Base-by-base conservation (phyloP, 2,329 filamentous ascomycete species). In the Botrytis pseudocinerea region DNA sequence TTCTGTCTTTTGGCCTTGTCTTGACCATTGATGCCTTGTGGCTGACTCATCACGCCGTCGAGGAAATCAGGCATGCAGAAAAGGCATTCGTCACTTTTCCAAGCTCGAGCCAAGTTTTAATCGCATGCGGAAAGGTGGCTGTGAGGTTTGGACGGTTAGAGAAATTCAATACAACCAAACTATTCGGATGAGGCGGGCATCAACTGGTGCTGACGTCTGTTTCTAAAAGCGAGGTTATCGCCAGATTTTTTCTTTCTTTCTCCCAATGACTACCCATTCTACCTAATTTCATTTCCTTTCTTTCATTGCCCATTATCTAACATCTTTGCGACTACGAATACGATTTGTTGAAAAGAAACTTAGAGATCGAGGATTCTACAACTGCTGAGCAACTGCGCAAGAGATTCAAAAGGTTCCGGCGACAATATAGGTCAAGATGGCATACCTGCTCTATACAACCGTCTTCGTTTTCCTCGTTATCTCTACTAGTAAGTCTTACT, bases 371-470 rank as follows among this genome's bases (percentile, higher is more conserved):
- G 61, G 16, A 62, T 42, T 63, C 40, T 44, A 63, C 61, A 40
- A 40, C 12, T 38, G 38, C 20, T 40, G 4, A 64, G 16, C 42
- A 42, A 66, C 64, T 38, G 32, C 32, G 46, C 46, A 54, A 28
- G 35, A 25, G 1, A 65, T 42, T 38, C 0, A 25, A 48, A 16
- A 46, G 60, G 35, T 28, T 22, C n/a, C 25, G 3, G 16, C 46
- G 16, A 46, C 10, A 32, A 10, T n/a, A 44, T 60, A 68, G 5
- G 68, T 61, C 28, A 79, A 72, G 78, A 97, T 97, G 93, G 87
- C 85, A 76, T 96, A 95, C 85, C 82, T 97, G 76, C 89, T 97
- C 84, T 97, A 94, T 85, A 90, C 89, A 78, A 82, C 95, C 76
- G 89, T 89, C 80, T 88, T 97, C 81, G 82, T 91, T 78, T 87